Base-by-base conservation (phyloP, 2,329 filamentous ascomycete genomes). In the Cercospora nicotianae region DNA sequence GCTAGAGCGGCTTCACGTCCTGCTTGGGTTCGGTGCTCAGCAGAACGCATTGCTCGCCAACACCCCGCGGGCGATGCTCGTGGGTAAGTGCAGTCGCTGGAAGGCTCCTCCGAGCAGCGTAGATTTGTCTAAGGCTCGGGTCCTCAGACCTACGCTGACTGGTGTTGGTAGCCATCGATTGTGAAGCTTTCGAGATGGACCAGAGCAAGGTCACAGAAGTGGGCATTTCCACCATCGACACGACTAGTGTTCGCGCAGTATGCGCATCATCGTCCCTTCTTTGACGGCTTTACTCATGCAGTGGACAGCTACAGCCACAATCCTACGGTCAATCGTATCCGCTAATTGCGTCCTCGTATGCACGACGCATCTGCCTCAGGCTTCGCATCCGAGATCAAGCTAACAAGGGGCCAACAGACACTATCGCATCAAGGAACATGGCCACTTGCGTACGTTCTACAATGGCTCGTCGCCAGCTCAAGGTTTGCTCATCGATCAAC, bases 171-270 rank as follows among this genome's bases (percentile, higher is more conserved):
- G 89, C 87, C 70, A 83, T 98, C 48, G 95, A 98, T 73, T 83
- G 96, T 28, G 95, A 99, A 78, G 89, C 90, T 1, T 92, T 90
- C 67, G 95, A 99, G 78, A 80, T 81, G 23, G 83, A 86, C 60
- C 86, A 88, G 12, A 81, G 84, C 33, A 82, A 87, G 9, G 85
- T 98, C 67, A 96, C 94, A 0, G 95, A 99, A 78, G 84, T 99
- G 42, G 95, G 95, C 0, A 83, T 98, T 53, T 90, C 92, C 1
- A 89, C 90, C 2, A 83, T 98, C 0, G 93, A 98, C 77, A 93
- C 90, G 0, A 76, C 80, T 13, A 83, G 86, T 62, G 55, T 69
- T 26, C 16, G 55, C 6, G 28, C 60, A 16, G 70, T 70, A 42
- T n/a, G 26, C 28, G 68, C 48, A 53, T 20, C 26, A n/a, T 53